Conservation (phyloP, 2,329 filamentous ascomycete species). For the Remersonia thermophila region DNA sequence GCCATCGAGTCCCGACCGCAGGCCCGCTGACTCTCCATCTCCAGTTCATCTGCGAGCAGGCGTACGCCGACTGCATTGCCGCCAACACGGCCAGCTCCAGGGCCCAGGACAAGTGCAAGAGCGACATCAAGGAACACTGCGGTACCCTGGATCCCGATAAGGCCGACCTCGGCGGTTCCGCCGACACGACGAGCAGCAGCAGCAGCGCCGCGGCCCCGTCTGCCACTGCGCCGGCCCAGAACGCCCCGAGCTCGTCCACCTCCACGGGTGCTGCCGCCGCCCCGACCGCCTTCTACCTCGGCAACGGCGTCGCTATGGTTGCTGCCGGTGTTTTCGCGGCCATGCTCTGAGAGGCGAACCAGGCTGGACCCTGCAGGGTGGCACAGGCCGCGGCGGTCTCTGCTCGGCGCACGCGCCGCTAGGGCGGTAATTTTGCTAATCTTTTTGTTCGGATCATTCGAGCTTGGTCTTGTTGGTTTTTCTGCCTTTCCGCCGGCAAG, state of each 20-base stretch:
- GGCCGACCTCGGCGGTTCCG: conserved; percentile 13
- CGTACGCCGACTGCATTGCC: conserved; percentile 36
- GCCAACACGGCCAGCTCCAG: conserved; percentile 28
- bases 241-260: conserved; percentile 12
- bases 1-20: neutral
- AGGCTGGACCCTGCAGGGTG: neutral
- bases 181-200: conserved; percentile 13
- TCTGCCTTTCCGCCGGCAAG: conserved; percentile 13
- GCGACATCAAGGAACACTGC: conserved; percentile 35
- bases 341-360: conserved; percentile 28
- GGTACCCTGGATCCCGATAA: conserved; percentile 31
- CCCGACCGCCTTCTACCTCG: conserved; percentile 23
- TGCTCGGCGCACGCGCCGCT: no score
- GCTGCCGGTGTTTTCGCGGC: conserved; percentile 40
- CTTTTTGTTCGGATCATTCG: conserved; percentile 18
- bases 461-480: neutral
- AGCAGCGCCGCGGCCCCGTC: conserved; percentile 20
- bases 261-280: conserved; percentile 17
- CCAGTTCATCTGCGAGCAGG: conserved; percentile 39
- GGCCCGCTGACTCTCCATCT: conserved; percentile 8
- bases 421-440: conserved; percentile 8
- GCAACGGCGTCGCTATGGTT: conserved; percentile 35
- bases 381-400: conserved; percentile 2
- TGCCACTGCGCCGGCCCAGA: conserved; percentile 14
- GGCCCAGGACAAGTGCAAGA: conserved; percentile 36